phyloP scores from a whole-genome alignment of 1,284 basidiomycete genomes.

The Crepidotus sp. region DNA sequence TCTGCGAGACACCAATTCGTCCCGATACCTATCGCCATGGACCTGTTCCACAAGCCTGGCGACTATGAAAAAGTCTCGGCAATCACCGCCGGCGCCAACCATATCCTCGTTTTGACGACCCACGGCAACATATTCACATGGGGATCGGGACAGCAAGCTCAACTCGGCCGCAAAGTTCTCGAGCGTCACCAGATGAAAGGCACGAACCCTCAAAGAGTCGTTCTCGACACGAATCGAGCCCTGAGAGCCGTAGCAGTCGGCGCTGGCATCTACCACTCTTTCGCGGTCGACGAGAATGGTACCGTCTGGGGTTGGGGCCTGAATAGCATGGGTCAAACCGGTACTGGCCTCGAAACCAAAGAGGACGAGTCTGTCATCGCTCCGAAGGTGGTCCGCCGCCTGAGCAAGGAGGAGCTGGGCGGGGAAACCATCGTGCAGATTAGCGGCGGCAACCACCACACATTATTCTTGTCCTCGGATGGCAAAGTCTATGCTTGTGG shows the following conservation, averaged over 20 bases:
- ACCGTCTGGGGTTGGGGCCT: constrained; percentile 89
- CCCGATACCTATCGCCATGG: constrained; percentile 58
- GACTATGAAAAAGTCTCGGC: constrained; percentile 71
- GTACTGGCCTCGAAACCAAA: constrained; percentile 35
- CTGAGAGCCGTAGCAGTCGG: constrained; percentile 73
- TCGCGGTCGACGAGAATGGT: constrained; percentile 79
- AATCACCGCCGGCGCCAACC: constrained; percentile 78
- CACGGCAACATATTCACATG: constrained; percentile 79
- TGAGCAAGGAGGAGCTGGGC: constrained; percentile 59
- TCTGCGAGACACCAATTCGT: constrained; percentile 57
- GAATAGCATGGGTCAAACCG: constrained; percentile 55
- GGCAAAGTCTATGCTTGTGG: constrained; percentile 83
- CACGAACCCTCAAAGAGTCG: constrained; percentile 73
- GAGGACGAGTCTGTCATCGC: constrained; percentile 51
- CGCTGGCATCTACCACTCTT: constrained; percentile 79
- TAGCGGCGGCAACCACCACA: constrained; percentile 77
- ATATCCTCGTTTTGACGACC: constrained; percentile 79
- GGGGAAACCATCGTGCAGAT: constrained; percentile 68
- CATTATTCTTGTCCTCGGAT: constrained; percentile 76
- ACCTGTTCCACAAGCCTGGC: constrained; percentile 50
- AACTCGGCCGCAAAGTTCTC: constrained; percentile 79
- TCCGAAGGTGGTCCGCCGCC: constrained; percentile 60
- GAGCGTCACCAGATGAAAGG: constrained; percentile 80
- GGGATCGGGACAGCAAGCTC: constrained; percentile 82
- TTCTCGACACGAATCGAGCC: constrained; percentile 49